Percentiles rank a stretch among this genome's conserved stretches.
Conservation (phyloP, 2,329 filamentous ascomycete genomes). For the Acrocalymma vagum region DNA sequence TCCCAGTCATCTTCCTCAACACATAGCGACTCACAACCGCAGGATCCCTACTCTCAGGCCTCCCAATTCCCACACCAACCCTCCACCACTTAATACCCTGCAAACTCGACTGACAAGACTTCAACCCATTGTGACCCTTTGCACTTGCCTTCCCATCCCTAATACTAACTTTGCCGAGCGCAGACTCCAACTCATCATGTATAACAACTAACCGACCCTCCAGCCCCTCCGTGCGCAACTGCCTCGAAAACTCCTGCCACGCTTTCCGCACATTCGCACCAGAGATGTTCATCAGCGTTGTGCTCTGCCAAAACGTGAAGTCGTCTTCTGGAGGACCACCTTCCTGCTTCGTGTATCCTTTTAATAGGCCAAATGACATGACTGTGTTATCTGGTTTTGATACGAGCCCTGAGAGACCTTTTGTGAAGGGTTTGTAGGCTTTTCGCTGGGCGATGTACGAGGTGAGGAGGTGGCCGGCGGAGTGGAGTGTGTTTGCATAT, state of each 20-base stretch:
- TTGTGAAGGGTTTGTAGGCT: conserved; percentile 38
- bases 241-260: conserved; percentile 63
- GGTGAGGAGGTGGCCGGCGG: conserved; percentile 83
- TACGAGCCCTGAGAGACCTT: conserved; percentile 39
- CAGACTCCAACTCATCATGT: conserved; percentile 86
- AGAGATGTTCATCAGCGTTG: conserved; percentile 83
- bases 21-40: conserved; percentile 80
- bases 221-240: conserved; percentile 16
- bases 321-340: conserved; percentile 37
- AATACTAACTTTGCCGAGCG: conserved; percentile 72
- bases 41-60: conserved; percentile 74
- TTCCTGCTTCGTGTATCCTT: conserved; percentile 25
- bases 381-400: conserved; percentile 33
- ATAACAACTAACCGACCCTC: conserved; percentile 73
- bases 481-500: conserved; percentile 83
- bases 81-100: conserved; percentile 58
- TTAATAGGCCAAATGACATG: conserved; percentile 58
- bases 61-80: conserved; percentile 87
- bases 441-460: conserved; percentile 43
- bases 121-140: conserved; percentile 57
- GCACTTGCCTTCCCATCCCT: conserved; percentile 64
- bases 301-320: conserved; percentile 77
- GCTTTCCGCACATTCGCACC: conserved; percentile 74
- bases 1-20: conserved; percentile 68
- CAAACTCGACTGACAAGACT: conserved; percentile 47